These are phyloP conservation scores for Peziza echinospora DNA, from an alignment of 495 filamentous ascomycete species.

Conservation along the genomic window DNA sequence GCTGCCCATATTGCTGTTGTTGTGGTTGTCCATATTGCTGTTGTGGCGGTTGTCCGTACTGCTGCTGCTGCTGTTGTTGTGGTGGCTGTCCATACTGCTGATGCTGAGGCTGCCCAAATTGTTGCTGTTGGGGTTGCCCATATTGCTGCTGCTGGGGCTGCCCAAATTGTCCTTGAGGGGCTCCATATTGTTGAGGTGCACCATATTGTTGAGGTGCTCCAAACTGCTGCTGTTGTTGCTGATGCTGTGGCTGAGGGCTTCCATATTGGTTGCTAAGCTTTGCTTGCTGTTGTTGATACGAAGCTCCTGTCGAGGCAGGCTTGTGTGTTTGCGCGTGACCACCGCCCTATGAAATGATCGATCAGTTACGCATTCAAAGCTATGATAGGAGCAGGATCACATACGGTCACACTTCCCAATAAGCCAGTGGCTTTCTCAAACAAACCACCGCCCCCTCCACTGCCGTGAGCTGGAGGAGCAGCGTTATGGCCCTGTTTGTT, in stretches of 20 bases:
- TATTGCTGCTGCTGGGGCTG: background rate
- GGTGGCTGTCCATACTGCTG: conserved; percentile 7
- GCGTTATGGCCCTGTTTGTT: conserved; percentile 6
- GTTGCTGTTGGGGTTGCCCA: background rate
- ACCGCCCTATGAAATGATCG: background rate
- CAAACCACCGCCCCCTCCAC: background rate
- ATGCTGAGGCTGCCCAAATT: background rate
- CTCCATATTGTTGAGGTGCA: background rate
- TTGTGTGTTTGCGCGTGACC: background rate
- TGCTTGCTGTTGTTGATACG: background rate
- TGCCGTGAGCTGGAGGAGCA: background rate
- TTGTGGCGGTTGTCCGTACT: conserved; percentile 7
- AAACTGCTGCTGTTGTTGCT: no score
- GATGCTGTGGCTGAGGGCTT: no score
- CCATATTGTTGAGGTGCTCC: background rate
- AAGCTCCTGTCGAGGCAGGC: background rate
- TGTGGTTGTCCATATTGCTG: conserved; percentile 6
- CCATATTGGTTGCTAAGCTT: background rate
- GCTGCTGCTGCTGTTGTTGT: conserved; percentile 6
- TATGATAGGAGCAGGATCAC: background rate
- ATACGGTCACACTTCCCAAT: background rate
- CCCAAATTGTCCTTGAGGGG: background rate
- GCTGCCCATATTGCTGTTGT: conserved; percentile 10
- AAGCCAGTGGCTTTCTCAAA: background rate
- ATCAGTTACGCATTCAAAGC: background rate